Evolutionary conservation across 2,329 filamentous ascomycete species (phyloP), one percentile per base, ranked within the genome.

Genomic region (Periconia sp.): DNA sequence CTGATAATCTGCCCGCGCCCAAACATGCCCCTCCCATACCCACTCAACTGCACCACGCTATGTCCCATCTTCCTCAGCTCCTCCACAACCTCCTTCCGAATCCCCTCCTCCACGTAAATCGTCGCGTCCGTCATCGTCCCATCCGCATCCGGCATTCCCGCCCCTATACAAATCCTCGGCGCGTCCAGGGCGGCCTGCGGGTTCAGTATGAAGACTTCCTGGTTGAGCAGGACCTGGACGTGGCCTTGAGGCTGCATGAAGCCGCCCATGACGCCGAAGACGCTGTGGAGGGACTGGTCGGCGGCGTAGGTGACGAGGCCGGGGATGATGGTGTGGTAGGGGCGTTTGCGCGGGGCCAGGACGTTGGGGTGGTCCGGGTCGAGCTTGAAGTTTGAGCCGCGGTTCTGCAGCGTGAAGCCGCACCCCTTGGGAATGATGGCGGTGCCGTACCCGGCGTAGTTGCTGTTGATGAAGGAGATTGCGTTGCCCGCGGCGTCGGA

Each of bases 181-280:
- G 93, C 89, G 69, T 99, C 94, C 0, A 97, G 82, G 2, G 93
- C 92, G 54, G 91, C 86, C 74, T 99, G 94, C 0, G 92, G 92
- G 58, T 87, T 88, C 49, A 91, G 80, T 1, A 86, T 85, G 63
- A 92, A 96, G 0, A 92, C 85, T 0, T 96, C 76, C 83, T 96
- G 92, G 61, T 95, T 96, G 1, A 97, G 80, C 10, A 99, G 77
- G 0, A 96, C 92, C 74, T 97, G 94, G 0, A 97, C 87, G 56
- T 97, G 94, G 19, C 93, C 94, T 74, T 97, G 94, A 0, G 94
- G 94, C 76, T 99, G 94, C 90, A 97, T 97, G 76, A 95, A 97
- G 2, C 92, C 93, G 49, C 94, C 94, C 94, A 97, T 97, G 55
- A 97, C 93, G 49, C 94, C 94, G 66, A 93, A 97, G 0, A 96